Conservation (phyloP, 208 protist genomes). For the Leptomonas seymouri region DNA sequence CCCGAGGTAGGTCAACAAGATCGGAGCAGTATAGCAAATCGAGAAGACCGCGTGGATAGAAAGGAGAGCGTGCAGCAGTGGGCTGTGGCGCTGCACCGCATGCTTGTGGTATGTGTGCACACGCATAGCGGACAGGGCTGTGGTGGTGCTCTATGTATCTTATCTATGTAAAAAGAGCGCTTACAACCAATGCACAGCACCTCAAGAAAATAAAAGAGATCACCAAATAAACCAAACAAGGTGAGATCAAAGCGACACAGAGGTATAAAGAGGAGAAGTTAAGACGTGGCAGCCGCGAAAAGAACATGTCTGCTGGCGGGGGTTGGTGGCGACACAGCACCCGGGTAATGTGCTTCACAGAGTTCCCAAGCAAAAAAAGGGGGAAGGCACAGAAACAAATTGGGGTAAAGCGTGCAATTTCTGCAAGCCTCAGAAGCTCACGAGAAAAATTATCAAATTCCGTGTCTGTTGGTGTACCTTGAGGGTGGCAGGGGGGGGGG, state of each 20-base stretch:
- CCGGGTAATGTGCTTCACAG: no score
- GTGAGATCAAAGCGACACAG: background rate
- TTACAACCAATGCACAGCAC: slow-evolving; percentile 2
- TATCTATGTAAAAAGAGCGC: background rate
- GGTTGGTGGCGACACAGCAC: no score
- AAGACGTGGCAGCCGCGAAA: no score
- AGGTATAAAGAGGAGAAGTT: background rate
- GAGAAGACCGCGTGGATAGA: slow-evolving; percentile 52
- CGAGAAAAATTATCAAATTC: no score
- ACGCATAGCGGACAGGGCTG: slow-evolving; percentile 38
- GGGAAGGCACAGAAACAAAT: no score
- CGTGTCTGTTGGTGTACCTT: no score
- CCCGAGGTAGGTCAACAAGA: slow-evolving; percentile 51
- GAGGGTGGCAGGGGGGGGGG: no score
- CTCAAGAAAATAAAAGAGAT: slow-evolving; percentile 23
- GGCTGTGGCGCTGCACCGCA: slow-evolving; percentile 53
- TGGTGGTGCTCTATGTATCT: background rate
- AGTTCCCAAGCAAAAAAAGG: no score
- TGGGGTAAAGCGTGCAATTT: no score
- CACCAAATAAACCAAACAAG: slow-evolving; percentile 2
- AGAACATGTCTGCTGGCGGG: no score
- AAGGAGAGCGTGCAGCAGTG: slow-evolving; percentile 52
- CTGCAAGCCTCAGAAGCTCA: no score
- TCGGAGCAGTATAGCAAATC: slow-evolving; percentile 54
- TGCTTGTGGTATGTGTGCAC: slow-evolving; percentile 75